phyloP scores from a whole-genome alignment of 23 red algal species.

The Agarophyton chilense region DNA sequence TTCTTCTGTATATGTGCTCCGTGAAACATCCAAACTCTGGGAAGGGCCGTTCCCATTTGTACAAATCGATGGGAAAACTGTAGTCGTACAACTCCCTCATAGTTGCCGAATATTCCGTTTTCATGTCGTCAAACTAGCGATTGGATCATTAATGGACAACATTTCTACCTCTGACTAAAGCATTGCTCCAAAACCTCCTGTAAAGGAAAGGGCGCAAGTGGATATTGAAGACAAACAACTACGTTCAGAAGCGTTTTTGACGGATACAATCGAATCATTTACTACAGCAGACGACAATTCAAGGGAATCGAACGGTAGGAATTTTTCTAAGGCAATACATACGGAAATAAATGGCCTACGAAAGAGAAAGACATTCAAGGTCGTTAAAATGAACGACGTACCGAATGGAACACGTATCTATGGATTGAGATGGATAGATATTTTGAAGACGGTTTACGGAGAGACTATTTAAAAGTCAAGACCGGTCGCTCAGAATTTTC shows the following conservation, averaged over 20 bases:
- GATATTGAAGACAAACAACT: background rate
- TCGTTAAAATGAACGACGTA: background rate
- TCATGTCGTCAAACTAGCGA: background rate
- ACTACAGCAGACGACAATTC: background rate
- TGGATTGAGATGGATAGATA: conserved; percentile 16
- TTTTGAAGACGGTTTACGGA: background rate
- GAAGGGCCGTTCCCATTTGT: background rate
- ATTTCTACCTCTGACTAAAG: background rate
- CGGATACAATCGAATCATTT: no score
- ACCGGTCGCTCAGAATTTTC: background rate
- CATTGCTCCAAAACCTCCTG: background rate
- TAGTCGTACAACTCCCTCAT: background rate
- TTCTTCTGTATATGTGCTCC: background rate
- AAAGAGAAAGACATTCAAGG: conserved; percentile 2
- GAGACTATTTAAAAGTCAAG: conserved; percentile 2
- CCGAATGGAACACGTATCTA: conserved; percentile 21
- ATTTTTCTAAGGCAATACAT: background rate
- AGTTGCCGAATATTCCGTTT: background rate
- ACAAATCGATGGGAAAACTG: background rate
- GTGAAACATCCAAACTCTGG: background rate
- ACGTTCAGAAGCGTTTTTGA: background rate
- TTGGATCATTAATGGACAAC: background rate
- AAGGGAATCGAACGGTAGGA: background rate
- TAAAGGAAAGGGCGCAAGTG: background rate
- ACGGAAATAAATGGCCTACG: background rate